Evolutionary conservation across 108 stramenopile species (phyloP).

Genomic region (Licmophora abbreviata): DNA sequence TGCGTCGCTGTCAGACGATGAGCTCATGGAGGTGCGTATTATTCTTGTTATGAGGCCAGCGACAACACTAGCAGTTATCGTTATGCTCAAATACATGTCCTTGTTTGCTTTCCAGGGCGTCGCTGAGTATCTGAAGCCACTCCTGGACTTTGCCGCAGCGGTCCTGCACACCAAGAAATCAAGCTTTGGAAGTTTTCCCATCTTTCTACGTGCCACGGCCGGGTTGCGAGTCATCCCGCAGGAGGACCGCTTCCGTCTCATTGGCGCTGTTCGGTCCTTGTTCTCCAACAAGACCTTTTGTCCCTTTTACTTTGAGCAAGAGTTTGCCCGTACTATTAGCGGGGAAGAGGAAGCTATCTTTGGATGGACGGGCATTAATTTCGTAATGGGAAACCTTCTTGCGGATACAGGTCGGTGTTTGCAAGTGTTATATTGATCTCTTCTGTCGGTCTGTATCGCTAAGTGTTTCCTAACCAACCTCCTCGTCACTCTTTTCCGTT

Average conservation of each 20-base stretch:
- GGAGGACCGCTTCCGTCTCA: conserved; percentile 33
- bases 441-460: too few relatives aligned
- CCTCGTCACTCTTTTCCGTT: too few relatives aligned
- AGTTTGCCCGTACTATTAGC: conserved; percentile 68
- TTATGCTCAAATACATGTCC: too few relatives aligned
- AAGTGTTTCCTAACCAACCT: too few relatives aligned
- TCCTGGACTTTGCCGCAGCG: conserved; percentile 77
- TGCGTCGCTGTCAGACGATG: conserved; percentile 27
- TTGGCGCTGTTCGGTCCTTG: conserved; percentile 46
- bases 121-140: conserved; percentile 61
- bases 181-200: conserved; percentile 62
- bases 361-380: conserved; percentile 83
- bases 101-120: too few relatives aligned
- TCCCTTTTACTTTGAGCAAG: conserved; percentile 66
- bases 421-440: too few relatives aligned
- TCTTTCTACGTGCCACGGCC: conserved; percentile 91
- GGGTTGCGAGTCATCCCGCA: conserved; percentile 77
- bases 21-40: too few relatives aligned
- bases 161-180: conserved; percentile 64
- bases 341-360: conserved; percentile 93
- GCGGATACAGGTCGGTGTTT: too few relatives aligned
- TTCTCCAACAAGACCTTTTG: conserved; percentile 42
- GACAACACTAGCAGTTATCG: not conserved
- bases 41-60: not conserved
- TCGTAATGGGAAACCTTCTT: conserved; percentile 57